Percentiles rank a stretch among this genome's conserved stretches.
These are phyloP conservation scores for Wallemia mellicola DNA, from an alignment of 1,284 basidiomycete genomes.

Conservation along the genomic window DNA sequence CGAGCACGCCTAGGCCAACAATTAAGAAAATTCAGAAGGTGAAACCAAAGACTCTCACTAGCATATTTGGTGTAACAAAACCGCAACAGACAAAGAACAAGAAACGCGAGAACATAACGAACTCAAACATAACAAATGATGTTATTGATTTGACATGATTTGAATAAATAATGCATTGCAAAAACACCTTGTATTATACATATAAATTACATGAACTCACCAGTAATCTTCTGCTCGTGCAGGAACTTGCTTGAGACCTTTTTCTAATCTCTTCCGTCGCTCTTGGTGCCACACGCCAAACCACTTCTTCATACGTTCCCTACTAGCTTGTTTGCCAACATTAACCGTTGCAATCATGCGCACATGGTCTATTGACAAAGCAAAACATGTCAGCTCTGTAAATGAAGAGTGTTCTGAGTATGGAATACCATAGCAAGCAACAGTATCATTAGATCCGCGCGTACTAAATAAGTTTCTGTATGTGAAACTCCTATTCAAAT, in stretches of 20 bases:
- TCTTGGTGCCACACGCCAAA: neutral
- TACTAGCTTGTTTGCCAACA: neutral
- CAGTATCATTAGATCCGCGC: slow-evolving; percentile 6
- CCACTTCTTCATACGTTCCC: neutral
- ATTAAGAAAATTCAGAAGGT: too few species aligned
- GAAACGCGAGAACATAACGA: too few species aligned
- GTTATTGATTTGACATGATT: neutral
- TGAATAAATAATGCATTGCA: neutral
- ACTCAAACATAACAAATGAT: neutral
- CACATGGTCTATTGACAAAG: slow-evolving; percentile 45
- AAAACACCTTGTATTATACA: neutral
- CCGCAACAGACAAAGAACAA: neutral
- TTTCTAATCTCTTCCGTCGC: neutral
- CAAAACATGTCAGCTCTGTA: slow-evolving; percentile 76
- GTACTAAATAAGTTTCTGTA: slow-evolving; percentile 11
- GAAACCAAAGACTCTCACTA: too few species aligned
- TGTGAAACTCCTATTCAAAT: slow-evolving; percentile 1
- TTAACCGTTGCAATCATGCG: slow-evolving; percentile 90
- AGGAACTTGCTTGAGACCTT: neutral
- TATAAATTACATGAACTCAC: neutral
- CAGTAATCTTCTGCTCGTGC: neutral
- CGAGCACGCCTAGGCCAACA: neutral
- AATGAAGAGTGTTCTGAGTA: slow-evolving; percentile 92
- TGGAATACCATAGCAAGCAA: slow-evolving; percentile 29
- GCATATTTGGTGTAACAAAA: too few species aligned